A percentile compares a stretch with the other conserved stretches of the same genome.
Conservation (phyloP, 768 basidiomycete genomes). For the Amanita pallidorosea region DNA sequence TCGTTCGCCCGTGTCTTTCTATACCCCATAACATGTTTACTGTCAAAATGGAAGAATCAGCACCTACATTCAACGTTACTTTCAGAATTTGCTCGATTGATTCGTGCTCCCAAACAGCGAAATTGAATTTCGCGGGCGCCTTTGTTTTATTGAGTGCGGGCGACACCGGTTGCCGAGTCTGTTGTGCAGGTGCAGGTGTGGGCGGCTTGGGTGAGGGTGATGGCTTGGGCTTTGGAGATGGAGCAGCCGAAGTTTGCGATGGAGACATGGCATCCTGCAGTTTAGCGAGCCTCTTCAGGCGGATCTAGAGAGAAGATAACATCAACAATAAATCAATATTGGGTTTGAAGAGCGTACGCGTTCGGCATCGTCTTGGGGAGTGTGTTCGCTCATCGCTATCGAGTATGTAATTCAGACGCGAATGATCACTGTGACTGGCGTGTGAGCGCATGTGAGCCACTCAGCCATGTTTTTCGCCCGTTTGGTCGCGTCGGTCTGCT, state of each 20-base stretch:
- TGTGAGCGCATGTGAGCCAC: too few relatives aligned
- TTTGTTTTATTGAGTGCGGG: constrained; percentile 41
- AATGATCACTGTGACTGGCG: not conserved
- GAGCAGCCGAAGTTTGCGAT: constrained; percentile 22
- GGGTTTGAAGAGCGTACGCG: constrained; percentile 34
- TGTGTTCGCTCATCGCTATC: constrained; percentile 27
- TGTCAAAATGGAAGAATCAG: not conserved
- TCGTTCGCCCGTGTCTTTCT: constrained; percentile 30
- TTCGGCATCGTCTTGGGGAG: constrained; percentile 72
- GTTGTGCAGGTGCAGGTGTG: constrained; percentile 11
- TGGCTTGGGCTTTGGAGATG: constrained; percentile 26
- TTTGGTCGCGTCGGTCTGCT: not conserved
- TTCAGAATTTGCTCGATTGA: constrained; percentile 58
- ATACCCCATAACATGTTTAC: not conserved
- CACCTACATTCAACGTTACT: constrained; percentile 69
- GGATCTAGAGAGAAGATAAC: constrained; percentile 48
- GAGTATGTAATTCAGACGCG: not conserved
- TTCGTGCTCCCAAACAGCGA: constrained; percentile 64
- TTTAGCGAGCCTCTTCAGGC: constrained; percentile 84
- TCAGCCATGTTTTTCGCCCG: constrained; percentile 12
- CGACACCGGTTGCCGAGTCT: constrained; percentile 19
- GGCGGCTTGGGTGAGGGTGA: constrained; percentile 23
- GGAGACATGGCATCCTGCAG: constrained; percentile 35
- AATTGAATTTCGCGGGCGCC: constrained; percentile 36
- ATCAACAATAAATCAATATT: not conserved